Conservation (phyloP, 2,329 filamentous ascomycete species). For the Calonectria pseudoturangicola region DNA sequence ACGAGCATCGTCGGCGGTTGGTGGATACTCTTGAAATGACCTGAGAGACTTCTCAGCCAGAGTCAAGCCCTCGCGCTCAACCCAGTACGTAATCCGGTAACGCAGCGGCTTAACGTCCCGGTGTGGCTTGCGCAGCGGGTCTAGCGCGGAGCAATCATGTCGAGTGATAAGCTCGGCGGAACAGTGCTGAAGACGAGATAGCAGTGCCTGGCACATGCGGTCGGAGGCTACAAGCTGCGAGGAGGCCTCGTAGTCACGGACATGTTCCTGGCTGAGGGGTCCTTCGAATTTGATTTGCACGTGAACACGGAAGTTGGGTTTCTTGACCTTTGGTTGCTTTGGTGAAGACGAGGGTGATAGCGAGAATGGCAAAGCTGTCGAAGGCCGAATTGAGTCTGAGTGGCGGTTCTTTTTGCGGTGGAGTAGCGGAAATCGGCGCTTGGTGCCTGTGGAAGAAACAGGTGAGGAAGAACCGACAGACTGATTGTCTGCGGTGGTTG, state of each 20-base stretch:
- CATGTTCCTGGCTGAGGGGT: conserved; percentile 65
- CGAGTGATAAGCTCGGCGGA: conserved; percentile 72
- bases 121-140: conserved; percentile 59
- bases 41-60: conserved; percentile 67
- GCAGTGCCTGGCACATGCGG: conserved; percentile 68
- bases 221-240: conserved; percentile 65
- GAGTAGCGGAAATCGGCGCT: conserved; percentile 57
- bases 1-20: conserved; percentile 66
- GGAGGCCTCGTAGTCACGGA: conserved; percentile 68
- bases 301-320: conserved; percentile 62
- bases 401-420: conserved; percentile 53
- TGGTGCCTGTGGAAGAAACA: conserved; percentile 52
- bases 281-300: conserved; percentile 68
- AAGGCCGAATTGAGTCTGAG: conserved; percentile 48
- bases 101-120: conserved; percentile 65
- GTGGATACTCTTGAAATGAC: conserved; percentile 70
- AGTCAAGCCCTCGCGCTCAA: conserved; percentile 63
- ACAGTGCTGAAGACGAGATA: conserved; percentile 71
- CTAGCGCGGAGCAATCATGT: conserved; percentile 68
- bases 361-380: conserved; percentile 44
- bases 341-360: conserved; percentile 34
- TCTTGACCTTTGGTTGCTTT: conserved; percentile 42
- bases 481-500: conserved; percentile 52
- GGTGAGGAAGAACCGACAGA: conserved; percentile 50
- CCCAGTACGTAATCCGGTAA: conserved; percentile 69